Evolutionary conservation across 164 flowering plant species (phyloP).

Genomic region (Malania oleifera): DNA sequence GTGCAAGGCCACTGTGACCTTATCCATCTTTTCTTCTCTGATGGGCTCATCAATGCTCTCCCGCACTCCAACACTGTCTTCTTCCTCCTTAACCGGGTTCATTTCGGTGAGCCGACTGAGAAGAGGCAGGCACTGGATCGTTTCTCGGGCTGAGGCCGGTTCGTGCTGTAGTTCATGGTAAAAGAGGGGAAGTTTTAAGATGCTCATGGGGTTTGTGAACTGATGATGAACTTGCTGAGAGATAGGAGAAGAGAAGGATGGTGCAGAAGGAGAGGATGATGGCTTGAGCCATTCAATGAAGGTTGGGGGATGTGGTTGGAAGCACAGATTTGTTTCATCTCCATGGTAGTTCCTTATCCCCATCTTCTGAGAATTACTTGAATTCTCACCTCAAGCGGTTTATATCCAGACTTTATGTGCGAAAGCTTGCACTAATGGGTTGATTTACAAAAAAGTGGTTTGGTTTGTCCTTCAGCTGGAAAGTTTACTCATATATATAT

Average conservation of each 20-base stretch:
- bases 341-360: slow-evolving; percentile 37
- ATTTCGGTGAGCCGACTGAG: slow-evolving; percentile 44
- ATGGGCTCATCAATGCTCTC: slow-evolving; percentile 7
- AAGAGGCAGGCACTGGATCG: slow-evolving; percentile 51
- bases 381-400: slow-evolving; percentile 19
- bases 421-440: slow-evolving; percentile 28
- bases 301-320: slow-evolving; percentile 36
- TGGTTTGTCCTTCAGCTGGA: slow-evolving; percentile 28
- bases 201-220: slow-evolving; percentile 12
- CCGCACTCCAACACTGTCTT: slow-evolving; percentile 9
- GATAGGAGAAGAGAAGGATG: slow-evolving; percentile 16
- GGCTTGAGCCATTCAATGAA: slow-evolving; percentile 88
- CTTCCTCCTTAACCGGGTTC: slow-evolving; percentile 33
- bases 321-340: slow-evolving; percentile 26
- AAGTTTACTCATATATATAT: neutral
- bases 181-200: slow-evolving; percentile 20
- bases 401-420: slow-evolving; percentile 32
- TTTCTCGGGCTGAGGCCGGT: slow-evolving; percentile 11
- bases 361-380: slow-evolving; percentile 23
- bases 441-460: slow-evolving; percentile 28
- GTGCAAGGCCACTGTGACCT: slow-evolving; percentile 55
- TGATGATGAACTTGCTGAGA: slow-evolving; percentile 11
- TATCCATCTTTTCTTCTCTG: slow-evolving; percentile 36
- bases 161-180: slow-evolving; percentile 19
- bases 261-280: slow-evolving; percentile 22